These are phyloP conservation scores for Diddensiella transvaalensis DNA, from an alignment of 805 yeast genomes.

Conservation along the genomic window DNA sequence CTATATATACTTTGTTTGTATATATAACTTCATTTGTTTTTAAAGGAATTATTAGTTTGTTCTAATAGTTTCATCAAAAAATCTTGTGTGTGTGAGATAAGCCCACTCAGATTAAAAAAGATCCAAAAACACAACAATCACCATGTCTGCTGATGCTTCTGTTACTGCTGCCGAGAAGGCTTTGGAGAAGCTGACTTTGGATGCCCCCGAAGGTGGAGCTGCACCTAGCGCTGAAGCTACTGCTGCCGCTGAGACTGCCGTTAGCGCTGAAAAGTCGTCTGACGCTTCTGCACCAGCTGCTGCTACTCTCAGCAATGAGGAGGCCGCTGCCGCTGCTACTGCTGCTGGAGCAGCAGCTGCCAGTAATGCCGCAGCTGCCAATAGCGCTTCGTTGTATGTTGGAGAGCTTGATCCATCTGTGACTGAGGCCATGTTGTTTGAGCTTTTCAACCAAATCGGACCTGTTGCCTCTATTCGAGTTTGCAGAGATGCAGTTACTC, in stretches of 20 bases:
- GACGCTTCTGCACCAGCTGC: constrained; percentile 20
- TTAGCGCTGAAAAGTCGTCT: constrained; percentile 45
- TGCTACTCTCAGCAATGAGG: constrained; percentile 22
- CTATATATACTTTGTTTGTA: no score
- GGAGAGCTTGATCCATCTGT: constrained; percentile 94
- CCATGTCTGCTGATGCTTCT: constrained; percentile 34
- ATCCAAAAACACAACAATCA: background rate
- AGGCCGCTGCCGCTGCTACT: constrained; percentile 24
- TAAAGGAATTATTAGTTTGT: no score
- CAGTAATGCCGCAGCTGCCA: constrained; percentile 29
- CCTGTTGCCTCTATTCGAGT: constrained; percentile 96
- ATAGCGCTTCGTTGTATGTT: constrained; percentile 85
- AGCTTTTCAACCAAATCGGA: constrained; percentile 91
- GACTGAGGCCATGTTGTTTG: constrained; percentile 91
- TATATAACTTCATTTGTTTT: no score
- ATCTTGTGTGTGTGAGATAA: no score
- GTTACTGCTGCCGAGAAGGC: constrained; percentile 37
- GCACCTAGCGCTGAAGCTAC: no score
- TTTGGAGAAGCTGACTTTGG: constrained; percentile 33
- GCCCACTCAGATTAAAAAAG: constrained; percentile 1
- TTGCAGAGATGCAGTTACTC: constrained; percentile 96
- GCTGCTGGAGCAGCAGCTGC: constrained; percentile 21
- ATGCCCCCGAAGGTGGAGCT: constrained; percentile 26
- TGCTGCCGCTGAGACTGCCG: constrained; percentile 53
- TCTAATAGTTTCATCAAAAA: no score